Percentiles rank a stretch among this genome's conserved stretches.
Conservation (phyloP, 179 eudicot species). For the Beta lomatogona region DNA sequence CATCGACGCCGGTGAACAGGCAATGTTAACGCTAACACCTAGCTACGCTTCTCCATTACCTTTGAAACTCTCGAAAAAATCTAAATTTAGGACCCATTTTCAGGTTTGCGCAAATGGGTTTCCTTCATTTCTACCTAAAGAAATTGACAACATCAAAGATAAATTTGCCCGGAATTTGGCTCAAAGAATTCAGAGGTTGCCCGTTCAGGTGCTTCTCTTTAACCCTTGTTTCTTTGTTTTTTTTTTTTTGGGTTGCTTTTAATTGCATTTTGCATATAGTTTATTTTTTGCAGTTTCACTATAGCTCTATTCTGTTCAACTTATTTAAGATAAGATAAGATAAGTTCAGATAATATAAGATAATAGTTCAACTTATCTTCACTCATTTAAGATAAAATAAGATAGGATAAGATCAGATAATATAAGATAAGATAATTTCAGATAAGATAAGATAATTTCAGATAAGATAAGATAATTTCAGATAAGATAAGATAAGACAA, state of each 20-base stretch:
- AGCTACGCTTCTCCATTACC: slow-evolving; percentile 6
- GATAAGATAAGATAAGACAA: too few relatives aligned
- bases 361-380: too few relatives aligned
- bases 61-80: background rate
- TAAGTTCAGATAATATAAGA: too few relatives aligned
- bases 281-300: background rate
- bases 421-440: too few relatives aligned
- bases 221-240: background rate
- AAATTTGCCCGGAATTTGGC: slow-evolving; percentile 64
- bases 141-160: slow-evolving; percentile 56
- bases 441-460: too few relatives aligned
- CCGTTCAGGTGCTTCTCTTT: slow-evolving; percentile 41
- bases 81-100: slow-evolving; percentile 21
- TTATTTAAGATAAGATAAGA: too few relatives aligned
- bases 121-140: slow-evolving; percentile 67
- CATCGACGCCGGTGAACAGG: background rate
- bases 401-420: too few relatives aligned
- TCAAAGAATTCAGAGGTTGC: slow-evolving; percentile 59
- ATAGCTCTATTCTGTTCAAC: too few relatives aligned
- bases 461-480: too few relatives aligned
- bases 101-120: slow-evolving; percentile 43
- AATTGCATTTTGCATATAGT: background rate
- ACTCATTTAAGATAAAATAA: too few relatives aligned
- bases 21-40: slow-evolving; percentile 26
- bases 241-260: background rate